Percentiles rank a stretch among this genome's conserved stretches.
phyloP scores from a whole-genome alignment of 2,329 filamentous ascomycete genomes.

The Fusarium algeriense region DNA sequence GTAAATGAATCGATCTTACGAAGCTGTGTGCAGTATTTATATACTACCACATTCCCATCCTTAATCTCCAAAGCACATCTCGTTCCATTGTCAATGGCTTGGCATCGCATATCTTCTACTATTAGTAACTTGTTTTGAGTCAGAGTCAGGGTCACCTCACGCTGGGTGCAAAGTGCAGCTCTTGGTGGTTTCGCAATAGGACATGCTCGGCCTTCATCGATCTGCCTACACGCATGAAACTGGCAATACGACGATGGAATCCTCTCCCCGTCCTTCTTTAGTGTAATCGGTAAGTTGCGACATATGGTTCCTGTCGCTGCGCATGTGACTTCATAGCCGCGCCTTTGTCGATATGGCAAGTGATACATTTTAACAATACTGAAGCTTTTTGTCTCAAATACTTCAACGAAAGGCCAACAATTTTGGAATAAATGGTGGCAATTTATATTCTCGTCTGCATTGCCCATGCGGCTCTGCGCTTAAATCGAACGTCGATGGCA shows the following conservation, averaged over 20 bases:
- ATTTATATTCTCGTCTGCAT: background rate
- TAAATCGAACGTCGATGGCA: background rate
- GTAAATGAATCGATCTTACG: constrained; percentile 27
- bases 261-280: constrained; percentile 31
- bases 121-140: constrained; percentile 9
- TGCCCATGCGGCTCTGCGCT: constrained; percentile 11
- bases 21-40: constrained; percentile 45
- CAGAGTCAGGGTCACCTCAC: constrained; percentile 31
- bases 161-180: constrained; percentile 42
- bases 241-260: constrained; percentile 41
- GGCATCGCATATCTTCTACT: constrained; percentile 40
- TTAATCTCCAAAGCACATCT: constrained; percentile 42
- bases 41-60: constrained; percentile 23
- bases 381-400: background rate
- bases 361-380: constrained; percentile 12
- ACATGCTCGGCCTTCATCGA: constrained; percentile 42
- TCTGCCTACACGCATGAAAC: constrained; percentile 44
- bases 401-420: background rate
- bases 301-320: constrained; percentile 43
- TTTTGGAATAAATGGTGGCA: background rate
- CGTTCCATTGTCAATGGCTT: constrained; percentile 41
- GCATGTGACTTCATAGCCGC: constrained; percentile 19
- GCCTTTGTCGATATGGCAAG: background rate
- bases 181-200: constrained; percentile 38
- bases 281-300: constrained; percentile 26